Conservation (phyloP, 2,329 filamentous ascomycete genomes). For the Blastomyces emzantsi region DNA sequence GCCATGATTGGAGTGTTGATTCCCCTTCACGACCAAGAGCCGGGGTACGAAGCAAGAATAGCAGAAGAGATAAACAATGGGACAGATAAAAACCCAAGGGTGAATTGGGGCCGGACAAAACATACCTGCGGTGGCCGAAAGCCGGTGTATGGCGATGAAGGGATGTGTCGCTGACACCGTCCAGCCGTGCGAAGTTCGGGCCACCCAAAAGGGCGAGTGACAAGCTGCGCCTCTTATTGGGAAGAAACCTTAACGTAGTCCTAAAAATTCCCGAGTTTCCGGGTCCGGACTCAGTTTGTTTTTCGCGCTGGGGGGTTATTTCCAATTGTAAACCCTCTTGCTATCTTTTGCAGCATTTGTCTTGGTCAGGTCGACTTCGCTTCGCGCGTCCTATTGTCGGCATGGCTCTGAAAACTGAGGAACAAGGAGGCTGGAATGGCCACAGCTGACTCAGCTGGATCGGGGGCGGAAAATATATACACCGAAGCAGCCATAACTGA, state of each 20-base stretch:
- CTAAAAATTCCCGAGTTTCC: background rate
- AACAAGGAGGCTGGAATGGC: background rate
- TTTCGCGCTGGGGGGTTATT: background rate
- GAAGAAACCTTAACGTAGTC: background rate
- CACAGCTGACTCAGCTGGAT: background rate
- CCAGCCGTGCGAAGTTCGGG: background rate
- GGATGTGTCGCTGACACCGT: background rate
- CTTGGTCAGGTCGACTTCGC: background rate
- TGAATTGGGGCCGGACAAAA: background rate
- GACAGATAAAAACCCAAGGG: background rate
- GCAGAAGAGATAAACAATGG: background rate
- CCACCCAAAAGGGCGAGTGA: background rate
- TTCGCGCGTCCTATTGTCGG: background rate
- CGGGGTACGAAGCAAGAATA: background rate
- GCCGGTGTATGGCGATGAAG: conserved; percentile 2
- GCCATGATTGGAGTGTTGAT: background rate
- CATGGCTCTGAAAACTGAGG: background rate
- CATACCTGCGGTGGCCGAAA: conserved; percentile 2
- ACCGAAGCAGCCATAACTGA: conserved; percentile 15
- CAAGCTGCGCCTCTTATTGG: background rate
- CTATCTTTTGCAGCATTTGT: background rate
- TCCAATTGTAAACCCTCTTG: background rate
- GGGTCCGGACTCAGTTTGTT: background rate
- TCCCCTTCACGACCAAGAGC: background rate
- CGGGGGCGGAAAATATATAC: conserved; percentile 10